phyloP scores from a whole-genome alignment of 164 flowering plant genomes.

The Houttuynia cordata region DNA sequence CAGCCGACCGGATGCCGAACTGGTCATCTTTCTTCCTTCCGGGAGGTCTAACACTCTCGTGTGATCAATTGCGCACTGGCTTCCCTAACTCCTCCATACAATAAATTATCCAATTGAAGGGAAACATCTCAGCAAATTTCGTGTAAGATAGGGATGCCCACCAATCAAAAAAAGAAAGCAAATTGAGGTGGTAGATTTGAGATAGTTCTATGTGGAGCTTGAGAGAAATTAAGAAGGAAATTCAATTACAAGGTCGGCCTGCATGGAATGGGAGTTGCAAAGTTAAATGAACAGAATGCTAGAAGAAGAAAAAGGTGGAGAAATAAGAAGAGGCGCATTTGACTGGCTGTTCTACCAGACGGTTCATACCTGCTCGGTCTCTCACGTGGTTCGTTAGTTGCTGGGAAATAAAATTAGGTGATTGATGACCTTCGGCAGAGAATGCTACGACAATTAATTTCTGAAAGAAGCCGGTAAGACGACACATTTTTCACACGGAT shows the following conservation, averaged over 20 bases:
- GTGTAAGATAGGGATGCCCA: background rate
- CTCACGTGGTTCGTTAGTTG: background rate
- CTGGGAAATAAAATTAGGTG: background rate
- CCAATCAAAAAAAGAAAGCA: too few species aligned
- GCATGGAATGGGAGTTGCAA: background rate
- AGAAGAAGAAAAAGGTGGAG: background rate
- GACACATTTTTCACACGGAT: too few species aligned
- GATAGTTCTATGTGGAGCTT: background rate
- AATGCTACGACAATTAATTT: background rate
- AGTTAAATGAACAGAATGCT: background rate
- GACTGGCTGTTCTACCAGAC: constrained; percentile 67
- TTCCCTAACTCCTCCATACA: background rate
- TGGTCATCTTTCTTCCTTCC: constrained; percentile 16
- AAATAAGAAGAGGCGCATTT: constrained; percentile 2
- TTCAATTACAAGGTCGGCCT: background rate
- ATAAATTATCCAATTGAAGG: too few species aligned
- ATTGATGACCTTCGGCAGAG: background rate
- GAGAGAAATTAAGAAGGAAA: background rate
- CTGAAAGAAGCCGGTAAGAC: background rate
- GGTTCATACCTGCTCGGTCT: constrained; percentile 12
- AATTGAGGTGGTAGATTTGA: background rate
- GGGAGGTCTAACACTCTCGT: background rate
- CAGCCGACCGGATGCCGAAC: constrained; percentile 28
- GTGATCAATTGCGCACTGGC: background rate
- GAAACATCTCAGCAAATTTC: too few species aligned